These are phyloP conservation scores for Aspergillus eucalypticola DNA, from an alignment of 2,329 filamentous ascomycete species.

Conservation along the genomic window DNA sequence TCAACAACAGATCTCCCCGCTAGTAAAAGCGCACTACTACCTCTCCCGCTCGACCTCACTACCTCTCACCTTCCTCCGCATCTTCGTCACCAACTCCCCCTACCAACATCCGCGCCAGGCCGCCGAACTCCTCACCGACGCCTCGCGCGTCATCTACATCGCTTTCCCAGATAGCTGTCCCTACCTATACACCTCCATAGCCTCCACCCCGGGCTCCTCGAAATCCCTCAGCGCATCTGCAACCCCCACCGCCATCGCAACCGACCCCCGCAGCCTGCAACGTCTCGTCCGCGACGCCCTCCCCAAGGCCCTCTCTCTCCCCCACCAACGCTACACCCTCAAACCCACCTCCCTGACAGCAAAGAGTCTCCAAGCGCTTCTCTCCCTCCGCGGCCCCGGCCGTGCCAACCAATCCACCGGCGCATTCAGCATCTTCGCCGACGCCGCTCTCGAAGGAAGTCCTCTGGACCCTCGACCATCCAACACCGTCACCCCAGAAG, in stretches of 20 bases:
- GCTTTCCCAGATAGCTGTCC: constrained; percentile 81
- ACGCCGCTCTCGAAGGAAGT: constrained; percentile 56
- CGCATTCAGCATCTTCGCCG: constrained; percentile 77
- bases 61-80: constrained; percentile 71
- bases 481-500: constrained; percentile 34
- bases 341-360: constrained; percentile 68
- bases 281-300: constrained; percentile 75
- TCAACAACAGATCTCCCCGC: constrained; percentile 70
- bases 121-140: constrained; percentile 52
- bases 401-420: constrained; percentile 72
- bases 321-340: constrained; percentile 70
- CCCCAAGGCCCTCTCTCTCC: constrained; percentile 76
- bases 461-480: constrained; percentile 51
- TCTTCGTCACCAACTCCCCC: constrained; percentile 77
- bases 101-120: constrained; percentile 61
- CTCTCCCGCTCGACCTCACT: constrained; percentile 67
- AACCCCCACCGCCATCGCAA: constrained; percentile 25
- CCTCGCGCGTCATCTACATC: constrained; percentile 72
- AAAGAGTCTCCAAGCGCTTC: constrained; percentile 68
- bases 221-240: constrained; percentile 27
- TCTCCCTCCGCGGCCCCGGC: constrained; percentile 68
- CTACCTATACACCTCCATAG: constrained; percentile 66
- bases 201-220: constrained; percentile 41
- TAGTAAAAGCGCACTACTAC: constrained; percentile 82
- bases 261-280: constrained; percentile 65